These are phyloP conservation scores for Vigna nakashimae DNA, from an alignment of 306 rosid genomes.

Conservation along the genomic window DNA sequence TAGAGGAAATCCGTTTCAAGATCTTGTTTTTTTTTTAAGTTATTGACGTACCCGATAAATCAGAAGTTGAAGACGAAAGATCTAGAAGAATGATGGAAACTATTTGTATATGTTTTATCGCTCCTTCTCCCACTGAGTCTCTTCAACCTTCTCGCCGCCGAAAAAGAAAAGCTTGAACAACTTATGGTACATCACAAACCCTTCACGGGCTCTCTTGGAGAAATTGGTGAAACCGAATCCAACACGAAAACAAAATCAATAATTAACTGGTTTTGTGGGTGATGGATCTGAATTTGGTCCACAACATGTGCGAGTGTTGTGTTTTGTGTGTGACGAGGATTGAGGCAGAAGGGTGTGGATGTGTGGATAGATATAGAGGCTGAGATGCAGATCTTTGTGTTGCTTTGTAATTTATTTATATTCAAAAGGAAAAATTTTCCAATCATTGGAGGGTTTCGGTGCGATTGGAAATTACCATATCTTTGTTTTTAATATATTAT, in stretches of 20 bases:
- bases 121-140: conserved; percentile 71
- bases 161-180: conserved; percentile 47
- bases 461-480: not conserved
- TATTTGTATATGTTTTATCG: conserved; percentile 40
- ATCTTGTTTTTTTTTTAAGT: too few species aligned
- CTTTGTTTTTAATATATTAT: too few species aligned
- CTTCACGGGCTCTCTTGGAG: conserved; percentile 42
- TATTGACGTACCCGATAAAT: conserved; percentile 5
- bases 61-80: conserved; percentile 26
- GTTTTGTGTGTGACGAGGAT: not conserved
- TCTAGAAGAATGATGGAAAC: not conserved
- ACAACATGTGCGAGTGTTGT: not conserved
- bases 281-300: conserved; percentile 8
- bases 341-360: not conserved
- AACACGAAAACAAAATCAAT: not conserved
- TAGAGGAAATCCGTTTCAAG: too few species aligned
- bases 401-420: not conserved
- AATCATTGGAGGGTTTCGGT: conserved; percentile 38
- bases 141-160: conserved; percentile 52
- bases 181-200: conserved; percentile 58
- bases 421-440: not conserved
- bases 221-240: not conserved
- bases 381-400: not conserved
- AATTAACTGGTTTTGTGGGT: not conserved
- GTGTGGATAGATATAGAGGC: not conserved